These are phyloP conservation scores for Cladosporium colombiae DNA, from an alignment of 2,329 filamentous ascomycete genomes.

Conservation along the genomic window DNA sequence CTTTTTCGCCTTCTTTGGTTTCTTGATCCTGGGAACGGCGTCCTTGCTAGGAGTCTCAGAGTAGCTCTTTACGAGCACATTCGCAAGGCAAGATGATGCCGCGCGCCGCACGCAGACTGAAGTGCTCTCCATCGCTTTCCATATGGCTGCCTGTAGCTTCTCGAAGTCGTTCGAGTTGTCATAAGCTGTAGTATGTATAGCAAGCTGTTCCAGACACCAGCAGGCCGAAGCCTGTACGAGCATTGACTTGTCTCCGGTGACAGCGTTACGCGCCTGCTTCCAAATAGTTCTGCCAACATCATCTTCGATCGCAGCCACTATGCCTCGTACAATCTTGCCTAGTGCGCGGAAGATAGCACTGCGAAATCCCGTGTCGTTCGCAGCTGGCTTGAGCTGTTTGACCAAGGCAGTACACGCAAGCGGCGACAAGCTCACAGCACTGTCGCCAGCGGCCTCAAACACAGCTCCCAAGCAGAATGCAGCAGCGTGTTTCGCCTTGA, in stretches of 20 bases:
- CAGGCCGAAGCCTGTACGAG: conserved; percentile 79
- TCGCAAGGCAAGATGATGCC: conserved; percentile 80
- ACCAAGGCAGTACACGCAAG: conserved; percentile 71
- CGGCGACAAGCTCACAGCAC: conserved; percentile 79
- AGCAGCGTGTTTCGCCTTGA: conserved; percentile 81
- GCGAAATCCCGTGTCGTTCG: conserved; percentile 77
- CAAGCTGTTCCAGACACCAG: conserved; percentile 72
- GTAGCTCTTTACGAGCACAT: conserved; percentile 79
- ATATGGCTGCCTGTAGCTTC: conserved; percentile 75
- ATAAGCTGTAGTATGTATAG: conserved; percentile 76
- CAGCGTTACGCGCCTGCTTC: conserved; percentile 82
- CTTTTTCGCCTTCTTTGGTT: conserved; percentile 72
- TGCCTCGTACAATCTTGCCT: conserved; percentile 73
- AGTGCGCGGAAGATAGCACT: conserved; percentile 75
- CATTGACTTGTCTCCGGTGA: conserved; percentile 76
- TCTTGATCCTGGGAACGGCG: conserved; percentile 61
- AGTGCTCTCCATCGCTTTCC: conserved; percentile 82
- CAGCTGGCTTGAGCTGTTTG: conserved; percentile 77
- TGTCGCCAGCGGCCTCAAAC: conserved; percentile 90
- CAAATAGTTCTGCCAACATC: conserved; percentile 82
- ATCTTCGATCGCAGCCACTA: conserved; percentile 79
- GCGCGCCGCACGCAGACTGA: conserved; percentile 77
- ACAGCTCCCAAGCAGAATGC: conserved; percentile 84
- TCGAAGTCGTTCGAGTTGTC: conserved; percentile 90
- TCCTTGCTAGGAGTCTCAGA: conserved; percentile 59